phyloP scores from a whole-genome alignment of 345 rosid genomes.

The Heritiera fomes region DNA sequence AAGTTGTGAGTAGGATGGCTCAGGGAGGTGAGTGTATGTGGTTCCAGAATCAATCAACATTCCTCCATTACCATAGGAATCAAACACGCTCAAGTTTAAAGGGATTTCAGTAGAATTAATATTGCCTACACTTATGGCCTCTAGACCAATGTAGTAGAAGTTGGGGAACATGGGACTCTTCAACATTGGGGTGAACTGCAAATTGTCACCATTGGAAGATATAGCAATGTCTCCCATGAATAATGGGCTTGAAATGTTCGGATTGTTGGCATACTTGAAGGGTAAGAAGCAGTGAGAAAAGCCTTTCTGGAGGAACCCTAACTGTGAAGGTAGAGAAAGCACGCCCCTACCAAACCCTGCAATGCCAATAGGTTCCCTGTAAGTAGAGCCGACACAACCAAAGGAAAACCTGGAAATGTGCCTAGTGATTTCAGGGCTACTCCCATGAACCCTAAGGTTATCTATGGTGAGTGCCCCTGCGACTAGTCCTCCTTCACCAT shows the following conservation, averaged over 20 bases:
- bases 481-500: conserved; percentile 73
- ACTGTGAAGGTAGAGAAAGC: conserved; percentile 71
- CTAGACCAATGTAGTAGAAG: conserved; percentile 72
- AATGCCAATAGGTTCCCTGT: conserved; percentile 74
- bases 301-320: conserved; percentile 70
- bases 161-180: conserved; percentile 62
- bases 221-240: conserved; percentile 60
- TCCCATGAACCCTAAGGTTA: conserved; percentile 54
- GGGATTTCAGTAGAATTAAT: conserved; percentile 42
- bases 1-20: conserved; percentile 65
- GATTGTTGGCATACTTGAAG: conserved; percentile 77
- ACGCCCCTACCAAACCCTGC: conserved; percentile 88
- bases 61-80: conserved; percentile 79
- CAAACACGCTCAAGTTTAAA: conserved; percentile 55
- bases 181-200: conserved; percentile 79
- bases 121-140: conserved; percentile 57
- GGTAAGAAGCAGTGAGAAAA: conserved; percentile 86
- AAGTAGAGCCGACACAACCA: conserved; percentile 70
- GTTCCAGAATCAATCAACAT: conserved; percentile 85
- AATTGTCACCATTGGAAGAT: conserved; percentile 31
- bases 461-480: conserved; percentile 65
- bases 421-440: conserved; percentile 25
- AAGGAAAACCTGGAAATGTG: conserved; percentile 62
- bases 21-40: conserved; percentile 77
- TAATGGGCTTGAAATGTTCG: conserved; percentile 71